Percentiles rank a stretch among this genome's conserved stretches.
Evolutionary conservation across 2,329 filamentous ascomycete genomes (phyloP).

Genomic region (Fusarium robinianum): DNA sequence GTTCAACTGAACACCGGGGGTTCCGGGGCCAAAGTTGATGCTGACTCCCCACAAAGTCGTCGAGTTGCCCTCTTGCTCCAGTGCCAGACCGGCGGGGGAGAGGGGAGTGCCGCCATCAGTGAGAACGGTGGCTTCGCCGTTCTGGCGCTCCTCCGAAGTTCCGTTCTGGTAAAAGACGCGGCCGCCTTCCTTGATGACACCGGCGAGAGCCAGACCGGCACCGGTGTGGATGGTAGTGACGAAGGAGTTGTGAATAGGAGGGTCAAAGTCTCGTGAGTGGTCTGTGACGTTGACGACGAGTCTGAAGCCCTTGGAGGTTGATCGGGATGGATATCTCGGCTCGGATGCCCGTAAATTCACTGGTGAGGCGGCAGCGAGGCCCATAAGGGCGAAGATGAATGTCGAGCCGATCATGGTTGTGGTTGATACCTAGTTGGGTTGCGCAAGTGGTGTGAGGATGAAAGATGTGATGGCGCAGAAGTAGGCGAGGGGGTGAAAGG

Average conservation of each 20-base stretch:
- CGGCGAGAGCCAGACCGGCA: conserved; percentile 47
- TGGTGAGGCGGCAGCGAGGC: conserved; percentile 34
- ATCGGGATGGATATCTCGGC: conserved; percentile 22
- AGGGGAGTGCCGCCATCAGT: conserved; percentile 48
- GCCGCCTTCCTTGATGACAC: conserved; percentile 37
- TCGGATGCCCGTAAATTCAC: conserved; percentile 4
- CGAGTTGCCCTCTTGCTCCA: conserved; percentile 36
- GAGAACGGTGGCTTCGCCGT: conserved; percentile 42
- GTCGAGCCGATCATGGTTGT: conserved; percentile 32
- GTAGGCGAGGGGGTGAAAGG: not conserved
- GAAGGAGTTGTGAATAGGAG: conserved; percentile 47
- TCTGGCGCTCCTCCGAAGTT: conserved; percentile 44
- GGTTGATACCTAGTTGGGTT: conserved; percentile 5
- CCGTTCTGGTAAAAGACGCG: conserved; percentile 56
- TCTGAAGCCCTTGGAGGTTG: conserved; percentile 43
- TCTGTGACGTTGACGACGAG: conserved; percentile 53
- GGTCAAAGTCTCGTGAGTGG: conserved; percentile 44
- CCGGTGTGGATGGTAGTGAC: conserved; percentile 50
- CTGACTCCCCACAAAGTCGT: conserved; percentile 38
- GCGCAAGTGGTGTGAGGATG: conserved; percentile 1
- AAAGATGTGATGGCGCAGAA: not conserved
- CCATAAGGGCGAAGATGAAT: conserved; percentile 31
- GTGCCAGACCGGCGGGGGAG: conserved; percentile 45
- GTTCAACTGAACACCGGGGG: conserved; percentile 41
- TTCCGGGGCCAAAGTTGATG: conserved; percentile 44